phyloP scores from a whole-genome alignment of 495 filamentous ascomycete species.

The Penicillium canariense region DNA sequence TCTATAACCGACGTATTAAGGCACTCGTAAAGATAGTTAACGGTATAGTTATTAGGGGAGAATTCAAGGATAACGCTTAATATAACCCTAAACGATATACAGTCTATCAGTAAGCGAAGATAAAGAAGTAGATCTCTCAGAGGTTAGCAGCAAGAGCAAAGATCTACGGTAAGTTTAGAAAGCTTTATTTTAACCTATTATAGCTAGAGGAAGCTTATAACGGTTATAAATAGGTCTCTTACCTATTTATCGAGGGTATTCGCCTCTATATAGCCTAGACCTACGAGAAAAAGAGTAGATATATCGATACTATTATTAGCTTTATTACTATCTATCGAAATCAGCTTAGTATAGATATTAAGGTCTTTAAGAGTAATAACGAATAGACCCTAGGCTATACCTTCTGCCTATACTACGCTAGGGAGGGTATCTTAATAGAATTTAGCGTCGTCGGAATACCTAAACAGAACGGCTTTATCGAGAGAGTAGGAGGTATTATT shows the following conservation, averaged over 20 bases:
- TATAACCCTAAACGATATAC: background rate
- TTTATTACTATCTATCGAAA: background rate
- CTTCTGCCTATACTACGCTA: background rate
- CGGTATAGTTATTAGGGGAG: background rate
- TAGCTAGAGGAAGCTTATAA: background rate
- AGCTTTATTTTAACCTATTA: constrained; percentile 3
- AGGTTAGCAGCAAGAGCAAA: background rate
- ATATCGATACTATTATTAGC: background rate
- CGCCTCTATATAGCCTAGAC: background rate
- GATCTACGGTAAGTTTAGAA: constrained; percentile 1
- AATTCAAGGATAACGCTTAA: background rate
- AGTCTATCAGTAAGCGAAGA: background rate
- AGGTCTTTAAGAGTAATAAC: constrained; percentile 4
- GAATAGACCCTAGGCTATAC: background rate
- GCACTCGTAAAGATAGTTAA: background rate
- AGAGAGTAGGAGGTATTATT: constrained; percentile 12
- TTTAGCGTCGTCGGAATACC: background rate
- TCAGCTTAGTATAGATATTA: constrained; percentile 1
- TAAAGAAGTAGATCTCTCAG: background rate
- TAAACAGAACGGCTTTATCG: constrained; percentile 5
- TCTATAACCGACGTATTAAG: background rate
- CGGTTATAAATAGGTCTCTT: background rate
- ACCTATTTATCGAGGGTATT: constrained; percentile 14
- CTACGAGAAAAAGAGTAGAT: background rate
- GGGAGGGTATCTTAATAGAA: background rate